Conservation (phyloP, 2,329 filamentous ascomycete species). For the Sclerotinia nivalis region DNA sequence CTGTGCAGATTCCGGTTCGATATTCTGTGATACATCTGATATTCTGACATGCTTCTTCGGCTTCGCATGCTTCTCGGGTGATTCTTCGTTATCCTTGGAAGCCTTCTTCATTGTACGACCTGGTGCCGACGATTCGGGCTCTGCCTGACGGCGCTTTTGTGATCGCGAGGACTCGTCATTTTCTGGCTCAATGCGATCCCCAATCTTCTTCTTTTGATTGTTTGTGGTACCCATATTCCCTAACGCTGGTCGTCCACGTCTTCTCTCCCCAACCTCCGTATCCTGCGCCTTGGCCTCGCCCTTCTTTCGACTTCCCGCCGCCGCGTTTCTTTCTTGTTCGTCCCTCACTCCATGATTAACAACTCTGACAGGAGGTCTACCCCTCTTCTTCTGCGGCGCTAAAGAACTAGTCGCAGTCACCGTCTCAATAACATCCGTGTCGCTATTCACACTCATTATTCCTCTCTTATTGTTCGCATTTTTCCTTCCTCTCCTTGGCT, state of each 20-base stretch:
- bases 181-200: neutral
- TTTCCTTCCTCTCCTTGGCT: neutral
- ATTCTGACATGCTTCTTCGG: conserved; percentile 20
- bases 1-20: neutral
- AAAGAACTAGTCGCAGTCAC: conserved; percentile 12
- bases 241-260: neutral
- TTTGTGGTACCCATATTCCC: neutral
- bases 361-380: neutral
- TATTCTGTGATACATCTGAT: conserved; percentile 13
- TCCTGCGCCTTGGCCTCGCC: neutral
- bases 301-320: neutral
- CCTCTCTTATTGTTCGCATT: neutral
- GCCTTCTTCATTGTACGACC: conserved; percentile 3
- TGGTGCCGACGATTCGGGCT: neutral
- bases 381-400: conserved; percentile 13
- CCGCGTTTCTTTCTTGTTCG: neutral
- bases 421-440: neutral
- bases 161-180: conserved; percentile 3
- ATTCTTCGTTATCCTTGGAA: neutral
- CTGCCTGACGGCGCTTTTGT: conserved; percentile 1
- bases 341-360: neutral
- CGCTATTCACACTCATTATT: neutral
- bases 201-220: neutral
- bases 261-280: neutral
- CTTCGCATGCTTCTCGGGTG: conserved; percentile 7